phyloP scores from a whole-genome alignment of 2,329 filamentous ascomycete species.

The Talaromyces sp. region DNA sequence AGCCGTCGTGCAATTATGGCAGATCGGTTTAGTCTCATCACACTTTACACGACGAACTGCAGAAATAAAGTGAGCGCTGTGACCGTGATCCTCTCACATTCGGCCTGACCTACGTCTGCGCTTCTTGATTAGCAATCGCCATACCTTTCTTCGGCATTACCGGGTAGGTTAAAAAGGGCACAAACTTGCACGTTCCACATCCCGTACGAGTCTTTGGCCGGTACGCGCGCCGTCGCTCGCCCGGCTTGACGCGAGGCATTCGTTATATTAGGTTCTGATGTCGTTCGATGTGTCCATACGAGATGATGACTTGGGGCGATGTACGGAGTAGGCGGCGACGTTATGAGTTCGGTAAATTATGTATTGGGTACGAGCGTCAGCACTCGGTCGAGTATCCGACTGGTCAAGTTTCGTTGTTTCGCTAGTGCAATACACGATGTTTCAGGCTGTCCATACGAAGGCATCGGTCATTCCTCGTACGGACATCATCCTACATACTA shows the following conservation, averaged over 20 bases:
- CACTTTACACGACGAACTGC: conserved; percentile 13
- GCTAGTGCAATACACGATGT: background rate
- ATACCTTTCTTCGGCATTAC: background rate
- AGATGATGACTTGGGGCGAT: background rate
- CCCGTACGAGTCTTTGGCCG: conserved; percentile 13
- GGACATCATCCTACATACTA: background rate
- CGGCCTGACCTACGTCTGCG: background rate
- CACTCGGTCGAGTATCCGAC: background rate
- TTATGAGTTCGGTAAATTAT: background rate
- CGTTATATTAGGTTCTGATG: background rate
- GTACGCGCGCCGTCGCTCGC: conserved; percentile 10
- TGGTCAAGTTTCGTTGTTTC: background rate
- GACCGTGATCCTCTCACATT: background rate
- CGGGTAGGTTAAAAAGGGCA: background rate
- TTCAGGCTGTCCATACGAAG: background rate
- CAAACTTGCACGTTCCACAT: conserved; percentile 14
- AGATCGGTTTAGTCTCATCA: conserved; percentile 9
- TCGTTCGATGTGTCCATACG: conserved; percentile 1
- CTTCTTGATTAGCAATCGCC: background rate
- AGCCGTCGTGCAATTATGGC: background rate
- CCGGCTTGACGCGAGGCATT: conserved; percentile 15
- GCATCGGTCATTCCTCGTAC: background rate
- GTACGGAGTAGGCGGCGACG: background rate
- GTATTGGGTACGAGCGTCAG: background rate
- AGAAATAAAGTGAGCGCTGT: background rate